These are phyloP conservation scores for Sporothrix mexicana DNA, from an alignment of 2,329 filamentous ascomycete genomes.

Conservation along the genomic window DNA sequence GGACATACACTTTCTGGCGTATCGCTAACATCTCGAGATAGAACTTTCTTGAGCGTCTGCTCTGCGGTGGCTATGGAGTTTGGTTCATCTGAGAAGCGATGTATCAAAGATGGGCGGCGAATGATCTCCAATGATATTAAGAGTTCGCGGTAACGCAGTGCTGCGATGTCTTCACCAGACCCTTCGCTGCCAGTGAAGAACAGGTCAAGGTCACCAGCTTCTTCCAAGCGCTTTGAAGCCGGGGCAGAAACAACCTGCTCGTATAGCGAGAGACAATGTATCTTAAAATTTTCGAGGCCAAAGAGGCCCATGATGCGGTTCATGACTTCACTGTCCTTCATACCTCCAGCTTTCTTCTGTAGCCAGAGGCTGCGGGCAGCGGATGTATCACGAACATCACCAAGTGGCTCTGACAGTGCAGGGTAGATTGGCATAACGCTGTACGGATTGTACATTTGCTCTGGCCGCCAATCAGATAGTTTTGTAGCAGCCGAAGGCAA, in stretches of 20 bases:
- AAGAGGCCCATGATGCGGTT: conserved; percentile 13
- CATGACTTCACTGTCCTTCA: conserved; percentile 11
- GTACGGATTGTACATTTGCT: conserved; percentile 10
- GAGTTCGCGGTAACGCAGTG: background rate
- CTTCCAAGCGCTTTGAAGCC: background rate
- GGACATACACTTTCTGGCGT: background rate
- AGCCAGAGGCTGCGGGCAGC: background rate
- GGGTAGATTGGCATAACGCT: background rate
- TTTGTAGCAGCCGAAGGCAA: background rate
- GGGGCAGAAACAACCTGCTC: background rate
- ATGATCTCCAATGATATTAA: conserved; percentile 2
- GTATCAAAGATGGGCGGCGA: background rate
- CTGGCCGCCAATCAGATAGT: background rate
- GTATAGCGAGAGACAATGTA: background rate
- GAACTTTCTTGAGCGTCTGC: background rate
- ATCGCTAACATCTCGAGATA: background rate
- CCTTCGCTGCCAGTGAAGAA: conserved; percentile 8
- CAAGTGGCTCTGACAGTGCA: background rate
- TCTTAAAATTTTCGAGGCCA: background rate
- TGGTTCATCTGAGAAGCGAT: background rate
- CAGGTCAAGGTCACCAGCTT: background rate
- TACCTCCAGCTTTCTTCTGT: background rate
- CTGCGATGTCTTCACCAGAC: background rate
- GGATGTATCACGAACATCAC: conserved; percentile 1
- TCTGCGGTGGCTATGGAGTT: background rate